Conservation (phyloP, 345 rosid genomes). For the Sonneratia caseolaris region DNA sequence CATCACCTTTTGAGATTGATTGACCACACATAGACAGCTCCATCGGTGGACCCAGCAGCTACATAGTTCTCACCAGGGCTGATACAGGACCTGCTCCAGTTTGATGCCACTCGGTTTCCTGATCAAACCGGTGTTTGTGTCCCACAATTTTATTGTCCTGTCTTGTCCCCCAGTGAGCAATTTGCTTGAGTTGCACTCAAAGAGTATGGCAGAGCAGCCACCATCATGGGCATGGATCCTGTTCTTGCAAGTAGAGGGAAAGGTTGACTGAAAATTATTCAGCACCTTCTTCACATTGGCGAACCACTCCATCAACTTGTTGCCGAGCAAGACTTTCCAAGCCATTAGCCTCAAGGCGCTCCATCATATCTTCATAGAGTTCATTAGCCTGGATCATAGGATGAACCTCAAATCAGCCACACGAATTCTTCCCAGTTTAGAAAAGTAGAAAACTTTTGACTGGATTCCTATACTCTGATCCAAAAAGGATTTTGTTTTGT, state of each 20-base stretch:
- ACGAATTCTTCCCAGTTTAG: background rate
- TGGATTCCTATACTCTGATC: background rate
- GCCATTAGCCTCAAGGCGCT: constrained; percentile 79
- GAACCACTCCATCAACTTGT: constrained; percentile 96
- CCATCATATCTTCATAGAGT: constrained; percentile 83
- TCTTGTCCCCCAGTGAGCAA: constrained; percentile 86
- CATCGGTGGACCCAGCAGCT: constrained; percentile 90
- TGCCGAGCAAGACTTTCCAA: constrained; percentile 74
- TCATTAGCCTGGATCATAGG: constrained; percentile 54
- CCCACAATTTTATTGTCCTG: constrained; percentile 82
- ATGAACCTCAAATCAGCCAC: constrained; percentile 11
- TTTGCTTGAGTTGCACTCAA: constrained; percentile 66
- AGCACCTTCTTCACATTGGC: constrained; percentile 83
- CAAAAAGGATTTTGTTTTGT: background rate
- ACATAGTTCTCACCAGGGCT: constrained; percentile 78
- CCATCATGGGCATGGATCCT: constrained; percentile 84
- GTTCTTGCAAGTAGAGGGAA: constrained; percentile 70
- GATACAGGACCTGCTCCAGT: constrained; percentile 93
- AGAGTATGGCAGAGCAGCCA: constrained; percentile 77
- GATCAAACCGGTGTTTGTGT: constrained; percentile 59
- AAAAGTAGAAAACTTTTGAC: background rate
- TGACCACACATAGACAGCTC: constrained; percentile 77
- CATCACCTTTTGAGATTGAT: constrained; percentile 51
- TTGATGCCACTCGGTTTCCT: constrained; percentile 79
- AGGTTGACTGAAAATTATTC: constrained; percentile 59